Evolutionary conservation across 2,329 filamentous ascomycete species (phyloP), one percentile per base, ranked within the genome.

Genomic region (Arthrobotrys conoides): DNA sequence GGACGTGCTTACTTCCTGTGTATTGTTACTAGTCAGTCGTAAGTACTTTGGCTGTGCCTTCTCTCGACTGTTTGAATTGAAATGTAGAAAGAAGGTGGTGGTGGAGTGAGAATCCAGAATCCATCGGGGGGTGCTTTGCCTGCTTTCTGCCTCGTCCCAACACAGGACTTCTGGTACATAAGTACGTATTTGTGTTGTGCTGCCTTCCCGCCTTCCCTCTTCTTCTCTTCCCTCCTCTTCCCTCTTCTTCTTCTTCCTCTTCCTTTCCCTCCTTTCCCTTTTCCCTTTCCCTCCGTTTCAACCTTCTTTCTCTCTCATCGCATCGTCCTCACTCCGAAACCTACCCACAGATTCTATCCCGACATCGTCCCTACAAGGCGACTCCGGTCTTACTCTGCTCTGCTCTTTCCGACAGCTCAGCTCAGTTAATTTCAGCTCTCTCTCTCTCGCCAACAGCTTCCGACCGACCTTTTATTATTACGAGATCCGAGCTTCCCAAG

Each of bases 391-490:
- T 18, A 61, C 33, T 61, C 14, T 16, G 16, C 16, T 48, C 38
- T 64, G 38, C 61, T 65, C n/a, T 9, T 18, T 64, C 44, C 61
- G 61, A 65, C 49, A 68, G 22, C 49, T 46, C 41, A 14, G 18
- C 18, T 16, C 44, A n/a, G 9, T 8, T 27, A n/a, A 33, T 18
- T 20, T 51, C 18, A 30, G 27, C 27, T 30, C 27, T 30, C 33
- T 36, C 48, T 22, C 33, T 36, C 48, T 22, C 27, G 18, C 64
- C 64, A 46, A 65, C 22, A 33, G 44, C 22, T 33, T 36, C 64
- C 64, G 64, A 65, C 59, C 59, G 44, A 38, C 46, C 27, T 83
- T 80, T 1, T 89, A 89, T 27, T 86, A 81, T 91, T 88, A 81
- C 51, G 51, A 57, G 24, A 59, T 59, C 16, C 91, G 89, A 24